Evolutionary conservation across 2,329 filamentous ascomycete genomes (phyloP).

Genomic region (Aspergillus arachidicola): DNA sequence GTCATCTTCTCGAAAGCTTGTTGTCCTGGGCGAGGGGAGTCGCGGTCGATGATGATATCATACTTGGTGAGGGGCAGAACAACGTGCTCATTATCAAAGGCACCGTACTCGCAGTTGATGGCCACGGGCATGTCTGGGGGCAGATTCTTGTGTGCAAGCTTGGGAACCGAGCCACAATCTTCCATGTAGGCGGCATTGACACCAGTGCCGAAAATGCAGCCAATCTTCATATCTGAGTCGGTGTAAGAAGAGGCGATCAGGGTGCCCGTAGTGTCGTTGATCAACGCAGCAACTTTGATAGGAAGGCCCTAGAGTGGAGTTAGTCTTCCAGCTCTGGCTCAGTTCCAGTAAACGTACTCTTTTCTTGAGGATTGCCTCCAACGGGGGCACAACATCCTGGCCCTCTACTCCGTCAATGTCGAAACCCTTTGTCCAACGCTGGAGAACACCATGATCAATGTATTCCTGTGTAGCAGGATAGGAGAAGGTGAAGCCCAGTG

Average conservation of each 20-base stretch:
- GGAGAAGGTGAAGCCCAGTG: slow-evolving; percentile 93
- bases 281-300: slow-evolving; percentile 88
- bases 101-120: slow-evolving; percentile 97
- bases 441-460: slow-evolving; percentile 88
- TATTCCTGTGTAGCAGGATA: slow-evolving; percentile 93
- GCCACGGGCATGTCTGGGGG: slow-evolving; percentile 83
- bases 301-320: slow-evolving; percentile 68
- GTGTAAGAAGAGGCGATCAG: slow-evolving; percentile 96
- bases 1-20: slow-evolving; percentile 99
- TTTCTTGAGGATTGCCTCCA: slow-evolving; percentile 75
- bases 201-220: slow-evolving; percentile 97
- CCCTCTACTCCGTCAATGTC: slow-evolving; percentile 92
- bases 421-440: slow-evolving; percentile 97
- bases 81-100: slow-evolving; percentile 91
- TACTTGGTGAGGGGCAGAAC: slow-evolving; percentile 84
- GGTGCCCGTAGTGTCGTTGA: slow-evolving; percentile 97
- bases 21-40: slow-evolving; percentile 89
- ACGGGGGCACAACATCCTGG: slow-evolving; percentile 83
- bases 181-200: slow-evolving; percentile 99
- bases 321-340: slow-evolving; percentile 11
- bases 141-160: slow-evolving; percentile 88
- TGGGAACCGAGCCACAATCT: slow-evolving; percentile 84
- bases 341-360: slow-evolving; percentile 53
- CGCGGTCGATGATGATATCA: slow-evolving; percentile 83
- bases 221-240: slow-evolving; percentile 89